Evolutionary conservation across 2,329 filamentous ascomycete species (phyloP).

Genomic region (Penicillium palitans): DNA sequence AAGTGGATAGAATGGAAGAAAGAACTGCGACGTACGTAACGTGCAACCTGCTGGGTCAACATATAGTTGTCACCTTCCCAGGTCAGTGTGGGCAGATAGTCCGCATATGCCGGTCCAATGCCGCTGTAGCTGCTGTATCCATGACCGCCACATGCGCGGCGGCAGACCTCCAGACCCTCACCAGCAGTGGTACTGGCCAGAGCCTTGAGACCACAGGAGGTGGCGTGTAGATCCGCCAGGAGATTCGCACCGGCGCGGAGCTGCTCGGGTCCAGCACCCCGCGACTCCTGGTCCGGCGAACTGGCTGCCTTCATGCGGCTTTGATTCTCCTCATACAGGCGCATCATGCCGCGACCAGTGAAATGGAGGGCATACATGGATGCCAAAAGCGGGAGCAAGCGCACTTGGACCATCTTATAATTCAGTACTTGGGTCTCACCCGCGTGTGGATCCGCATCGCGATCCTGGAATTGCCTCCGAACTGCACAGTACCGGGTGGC

Average conservation of each 20-base stretch:
- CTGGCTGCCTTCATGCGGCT: constrained; percentile 60
- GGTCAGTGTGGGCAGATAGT: constrained; percentile 70
- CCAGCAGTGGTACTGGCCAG: constrained; percentile 70
- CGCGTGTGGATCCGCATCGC: constrained; percentile 60
- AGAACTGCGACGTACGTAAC: constrained; percentile 55
- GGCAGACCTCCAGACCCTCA: constrained; percentile 72
- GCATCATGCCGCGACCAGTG: constrained; percentile 74
- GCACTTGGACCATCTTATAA: constrained; percentile 78
- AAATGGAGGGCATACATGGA: constrained; percentile 78
- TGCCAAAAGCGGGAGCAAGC: constrained; percentile 69
- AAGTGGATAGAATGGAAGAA: neutral
- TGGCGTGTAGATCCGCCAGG: constrained; percentile 73
- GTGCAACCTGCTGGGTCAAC: constrained; percentile 75
- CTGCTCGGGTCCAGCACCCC: constrained; percentile 68
- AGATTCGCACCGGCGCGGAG: constrained; percentile 65
- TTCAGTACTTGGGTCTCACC: constrained; percentile 75
- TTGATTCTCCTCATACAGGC: constrained; percentile 70
- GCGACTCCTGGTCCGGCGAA: constrained; percentile 46
- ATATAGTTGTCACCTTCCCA: constrained; percentile 84
- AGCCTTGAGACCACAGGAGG: constrained; percentile 74
- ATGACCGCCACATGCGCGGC: constrained; percentile 74
- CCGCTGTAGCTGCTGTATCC: constrained; percentile 74
- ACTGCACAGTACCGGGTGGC: constrained; percentile 73
- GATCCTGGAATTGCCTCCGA: constrained; percentile 75
- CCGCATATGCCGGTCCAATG: constrained; percentile 73